A percentile compares a stretch with the other conserved stretches of the same genome.
Conservation (phyloP, 305 asterid genomes). For the Rubia occidens region DNA sequence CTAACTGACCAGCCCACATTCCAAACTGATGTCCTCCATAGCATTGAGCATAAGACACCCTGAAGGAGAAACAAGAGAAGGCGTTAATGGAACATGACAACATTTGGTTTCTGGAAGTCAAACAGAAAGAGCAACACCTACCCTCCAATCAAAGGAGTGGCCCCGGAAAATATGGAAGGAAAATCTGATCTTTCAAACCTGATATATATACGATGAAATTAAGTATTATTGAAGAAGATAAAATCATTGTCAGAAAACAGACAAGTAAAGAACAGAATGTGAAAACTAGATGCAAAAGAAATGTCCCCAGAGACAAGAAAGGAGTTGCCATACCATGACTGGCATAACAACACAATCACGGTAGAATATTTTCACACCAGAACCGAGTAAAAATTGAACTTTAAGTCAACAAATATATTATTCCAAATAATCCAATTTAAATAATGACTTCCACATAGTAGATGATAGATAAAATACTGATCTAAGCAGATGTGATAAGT, state of each 20-base stretch:
- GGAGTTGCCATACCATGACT: not conserved
- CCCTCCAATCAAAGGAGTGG: conserved; percentile 59
- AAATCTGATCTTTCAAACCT: conserved; percentile 89
- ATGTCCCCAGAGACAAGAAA: not conserved
- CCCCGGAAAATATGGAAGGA: conserved; percentile 66
- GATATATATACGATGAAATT: conserved; percentile 26
- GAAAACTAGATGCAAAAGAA: not conserved
- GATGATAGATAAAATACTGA: not conserved
- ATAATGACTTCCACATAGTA: not conserved
- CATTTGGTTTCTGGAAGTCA: not conserved
- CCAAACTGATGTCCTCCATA: conserved; percentile 99
- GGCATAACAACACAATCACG: not conserved
- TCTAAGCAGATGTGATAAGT: not conserved
- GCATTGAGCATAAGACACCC: conserved; percentile 85
- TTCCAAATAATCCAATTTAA: not conserved
- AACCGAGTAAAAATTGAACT: not conserved
- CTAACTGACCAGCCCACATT: conserved; percentile 99
- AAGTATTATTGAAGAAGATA: conserved; percentile 10
- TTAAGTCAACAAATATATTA: not conserved
- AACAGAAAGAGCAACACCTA: conserved; percentile 33
- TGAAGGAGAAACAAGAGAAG: conserved; percentile 16
- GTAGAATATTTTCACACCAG: not conserved
- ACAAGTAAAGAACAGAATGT: not conserved
- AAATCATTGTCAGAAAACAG: not conserved
- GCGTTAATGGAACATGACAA: not conserved